These are phyloP conservation scores for Raffaelea albimanens DNA, from an alignment of 2,329 filamentous ascomycete species.

Conservation along the genomic window DNA sequence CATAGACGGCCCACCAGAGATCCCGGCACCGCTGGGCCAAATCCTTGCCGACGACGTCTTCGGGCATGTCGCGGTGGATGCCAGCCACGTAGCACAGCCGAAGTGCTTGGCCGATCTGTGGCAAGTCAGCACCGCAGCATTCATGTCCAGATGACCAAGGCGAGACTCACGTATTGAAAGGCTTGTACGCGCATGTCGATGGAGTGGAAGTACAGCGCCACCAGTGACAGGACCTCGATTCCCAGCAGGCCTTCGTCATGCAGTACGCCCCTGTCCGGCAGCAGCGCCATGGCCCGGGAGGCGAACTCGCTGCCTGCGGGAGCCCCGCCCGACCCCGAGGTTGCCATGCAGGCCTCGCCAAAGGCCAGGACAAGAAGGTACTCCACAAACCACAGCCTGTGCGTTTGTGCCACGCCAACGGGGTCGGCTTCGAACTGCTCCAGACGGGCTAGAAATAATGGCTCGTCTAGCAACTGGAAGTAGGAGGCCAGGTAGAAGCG, in stretches of 20 bases:
- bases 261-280: neutral
- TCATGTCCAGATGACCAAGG: too few relatives aligned
- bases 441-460: too few relatives aligned
- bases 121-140: too few relatives aligned
- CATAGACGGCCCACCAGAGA: neutral
- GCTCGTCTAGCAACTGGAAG: too few relatives aligned
- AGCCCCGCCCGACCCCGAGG: neutral
- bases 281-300: neutral
- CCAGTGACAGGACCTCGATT: too few relatives aligned
- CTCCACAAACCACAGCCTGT: neutral
- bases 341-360: neutral
- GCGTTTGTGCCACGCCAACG: neutral
- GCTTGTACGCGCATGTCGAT: too few relatives aligned
- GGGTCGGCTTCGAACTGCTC: too few relatives aligned
- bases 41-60: too few relatives aligned
- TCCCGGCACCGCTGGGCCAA: too few relatives aligned
- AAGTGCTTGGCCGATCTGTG: neutral
- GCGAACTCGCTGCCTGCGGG: neutral
- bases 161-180: too few relatives aligned
- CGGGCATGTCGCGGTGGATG: neutral
- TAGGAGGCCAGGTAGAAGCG: too few relatives aligned
- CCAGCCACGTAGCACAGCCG: neutral
- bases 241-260: neutral
- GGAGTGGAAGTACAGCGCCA: too few relatives aligned
- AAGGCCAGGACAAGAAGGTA: neutral